Evolutionary conservation across 352 stramenopile genomes (phyloP).

Genomic region (Globisporangium yorkense): DNA sequence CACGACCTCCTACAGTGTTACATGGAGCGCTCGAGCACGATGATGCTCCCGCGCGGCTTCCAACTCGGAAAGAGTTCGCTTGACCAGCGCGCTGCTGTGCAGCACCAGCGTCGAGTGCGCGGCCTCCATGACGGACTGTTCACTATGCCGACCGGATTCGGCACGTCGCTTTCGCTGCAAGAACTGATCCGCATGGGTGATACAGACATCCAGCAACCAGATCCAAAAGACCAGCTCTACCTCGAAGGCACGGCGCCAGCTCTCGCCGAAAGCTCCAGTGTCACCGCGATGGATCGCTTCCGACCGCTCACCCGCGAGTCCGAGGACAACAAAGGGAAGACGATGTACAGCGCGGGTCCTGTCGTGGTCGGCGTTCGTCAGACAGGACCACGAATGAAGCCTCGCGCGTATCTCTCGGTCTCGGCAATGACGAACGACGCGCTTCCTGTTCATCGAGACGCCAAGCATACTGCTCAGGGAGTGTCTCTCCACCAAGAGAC

Average conservation of each 20-base stretch:
- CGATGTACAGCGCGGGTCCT: conserved; percentile 7
- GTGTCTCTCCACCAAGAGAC: not conserved
- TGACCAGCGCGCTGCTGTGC: conserved; percentile 26
- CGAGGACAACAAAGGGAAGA: conserved; percentile 1
- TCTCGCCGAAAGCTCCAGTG: conserved; percentile 28
- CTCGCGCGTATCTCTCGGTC: conserved; percentile 10
- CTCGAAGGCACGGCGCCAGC: conserved; percentile 24
- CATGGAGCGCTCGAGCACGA: conserved; percentile 51
- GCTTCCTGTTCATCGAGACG: not conserved
- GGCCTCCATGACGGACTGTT: conserved; percentile 50
- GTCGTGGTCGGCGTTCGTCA: conserved; percentile 27
- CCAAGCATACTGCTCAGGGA: not conserved
- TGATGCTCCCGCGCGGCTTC: conserved; percentile 54
- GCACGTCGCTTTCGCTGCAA: conserved; percentile 35
- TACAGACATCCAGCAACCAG: conserved; percentile 5
- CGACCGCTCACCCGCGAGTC: conserved; percentile 22
- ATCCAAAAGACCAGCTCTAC: conserved; percentile 21
- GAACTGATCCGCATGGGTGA: conserved; percentile 17
- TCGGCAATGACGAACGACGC: conserved; percentile 11
- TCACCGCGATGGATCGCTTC: conserved; percentile 34
- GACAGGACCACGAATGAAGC: conserved; percentile 22
- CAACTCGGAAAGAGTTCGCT: conserved; percentile 44
- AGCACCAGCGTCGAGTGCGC: conserved; percentile 37
- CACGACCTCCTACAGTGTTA: conserved; percentile 39
- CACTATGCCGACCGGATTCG: conserved; percentile 21